Evolutionary conservation across 345 rosid species (phyloP), one percentile per base, ranked within the genome.

Genomic region (Lepidium aucheri): DNA sequence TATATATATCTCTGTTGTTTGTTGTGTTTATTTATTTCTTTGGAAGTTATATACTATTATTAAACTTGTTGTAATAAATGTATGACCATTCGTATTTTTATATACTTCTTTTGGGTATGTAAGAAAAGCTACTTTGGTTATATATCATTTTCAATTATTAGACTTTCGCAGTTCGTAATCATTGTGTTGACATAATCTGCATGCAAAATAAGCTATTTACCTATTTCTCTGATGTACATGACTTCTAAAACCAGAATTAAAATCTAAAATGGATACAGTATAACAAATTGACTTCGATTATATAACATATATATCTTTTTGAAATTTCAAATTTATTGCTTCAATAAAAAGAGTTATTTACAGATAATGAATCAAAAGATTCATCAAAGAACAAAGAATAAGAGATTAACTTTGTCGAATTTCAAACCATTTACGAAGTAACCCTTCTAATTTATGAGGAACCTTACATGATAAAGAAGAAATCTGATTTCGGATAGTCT

Each of bases 51-150:
- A 63, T 46, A n/a, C n/a, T n/a, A n/a, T n/a, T n/a, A 20, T 55
- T 32, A 9, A 64, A 50, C 45, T 47, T 58, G 17, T 50, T 73
- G 55, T 73, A 51, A 58, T 65, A 64, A 55, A 40, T 64, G 51
- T 5, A 46, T 46, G 43, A 15, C 46, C 17, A 64, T 53, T 50
- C 47, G 12, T 49, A 9, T 32, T 56, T 40, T 54, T 46, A 0
- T 36, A 11, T 47, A 42, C 71, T 58, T 72, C 46, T 58, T 65
- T 24, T 58, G 45, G 61, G 9, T 72, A 50, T 65, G 67, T 58
- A 42, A 50, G 60, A 58, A 66, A 73, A 73, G 35, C 65, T 66
- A 59, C 20, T 52, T 72, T 72, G 43, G 50, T 50, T 59, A 52
- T 32, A 53, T 52, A 50, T 65, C 66, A 59, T 58, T 50, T 59